phyloP scores from a whole-genome alignment of 2,329 filamentous ascomycete genomes.

The Phialophora chinensis region DNA sequence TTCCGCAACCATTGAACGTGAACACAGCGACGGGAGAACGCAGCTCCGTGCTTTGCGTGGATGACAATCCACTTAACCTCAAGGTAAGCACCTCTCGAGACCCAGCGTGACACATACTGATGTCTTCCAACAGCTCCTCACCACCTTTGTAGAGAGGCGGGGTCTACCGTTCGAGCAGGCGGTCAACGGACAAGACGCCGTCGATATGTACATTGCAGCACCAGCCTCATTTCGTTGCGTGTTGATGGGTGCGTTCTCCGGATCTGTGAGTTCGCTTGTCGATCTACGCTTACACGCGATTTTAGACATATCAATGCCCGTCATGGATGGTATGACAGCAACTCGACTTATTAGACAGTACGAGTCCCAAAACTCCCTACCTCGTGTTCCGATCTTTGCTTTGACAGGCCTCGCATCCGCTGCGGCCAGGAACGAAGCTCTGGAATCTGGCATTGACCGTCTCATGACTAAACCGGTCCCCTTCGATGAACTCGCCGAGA shows the following conservation, averaged over 20 bases:
- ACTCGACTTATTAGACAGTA: constrained; percentile 41
- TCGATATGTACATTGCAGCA: constrained; percentile 18
- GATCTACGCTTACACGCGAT: neutral
- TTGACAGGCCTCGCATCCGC: constrained; percentile 41
- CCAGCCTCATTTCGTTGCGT: constrained; percentile 24
- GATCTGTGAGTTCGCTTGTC: neutral
- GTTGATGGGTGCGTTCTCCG: constrained; percentile 38
- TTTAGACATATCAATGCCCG: constrained; percentile 45
- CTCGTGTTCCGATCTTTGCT: constrained; percentile 39
- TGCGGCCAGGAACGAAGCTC: constrained; percentile 41
- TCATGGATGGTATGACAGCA: constrained; percentile 45
- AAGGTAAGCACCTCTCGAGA: constrained; percentile 33
- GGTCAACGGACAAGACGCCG: constrained; percentile 50
- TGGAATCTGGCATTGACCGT: constrained; percentile 42
- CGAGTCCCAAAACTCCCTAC: constrained; percentile 33
- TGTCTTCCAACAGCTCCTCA: constrained; percentile 1
- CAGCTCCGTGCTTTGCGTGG: constrained; percentile 48
- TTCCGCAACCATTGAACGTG: neutral
- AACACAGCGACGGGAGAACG: neutral
- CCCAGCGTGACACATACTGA: constrained; percentile 41
- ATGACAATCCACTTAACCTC: constrained; percentile 54
- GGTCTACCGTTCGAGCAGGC: constrained; percentile 45
- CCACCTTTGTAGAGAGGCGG: constrained; percentile 41
- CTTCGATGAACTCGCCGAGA: constrained; percentile 15
- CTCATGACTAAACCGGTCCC: constrained; percentile 44